Conservation (phyloP, 2,329 filamentous ascomycete species). For the Pyrenophora teres region DNA sequence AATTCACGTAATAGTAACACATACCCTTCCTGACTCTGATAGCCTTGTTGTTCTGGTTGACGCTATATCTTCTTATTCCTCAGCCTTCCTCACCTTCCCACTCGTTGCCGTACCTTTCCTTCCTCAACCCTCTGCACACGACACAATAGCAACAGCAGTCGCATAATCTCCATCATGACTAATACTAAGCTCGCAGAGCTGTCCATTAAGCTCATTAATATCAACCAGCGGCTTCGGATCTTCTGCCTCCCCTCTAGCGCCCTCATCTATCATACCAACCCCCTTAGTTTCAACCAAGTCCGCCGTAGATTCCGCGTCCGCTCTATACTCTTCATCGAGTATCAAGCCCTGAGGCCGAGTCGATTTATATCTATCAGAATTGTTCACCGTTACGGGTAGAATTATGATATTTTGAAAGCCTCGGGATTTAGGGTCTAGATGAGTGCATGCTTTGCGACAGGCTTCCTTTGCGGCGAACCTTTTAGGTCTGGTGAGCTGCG, state of each 20-base stretch:
- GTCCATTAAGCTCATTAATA: conserved; percentile 38
- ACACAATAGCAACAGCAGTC: conserved; percentile 68
- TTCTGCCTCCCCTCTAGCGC: conserved; percentile 4
- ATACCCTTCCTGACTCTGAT: too few relatives aligned
- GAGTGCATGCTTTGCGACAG: conserved; percentile 51
- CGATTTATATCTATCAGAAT: conserved; percentile 17
- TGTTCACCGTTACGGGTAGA: conserved; percentile 22
- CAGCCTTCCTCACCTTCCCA: not conserved
- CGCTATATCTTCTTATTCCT: too few relatives aligned
- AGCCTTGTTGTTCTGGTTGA: too few relatives aligned
- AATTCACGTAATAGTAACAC: too few relatives aligned
- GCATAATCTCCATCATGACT: conserved; percentile 88
- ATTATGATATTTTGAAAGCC: conserved; percentile 50
- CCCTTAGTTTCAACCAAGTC: not conserved
- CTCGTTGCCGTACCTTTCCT: too few relatives aligned
- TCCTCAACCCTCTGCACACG: conserved; percentile 12
- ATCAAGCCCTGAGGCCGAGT: conserved; percentile 34
- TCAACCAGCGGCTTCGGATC: not conserved
- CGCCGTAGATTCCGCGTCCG: not conserved
- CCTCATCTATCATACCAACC: not conserved
- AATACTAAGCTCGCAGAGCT: conserved; percentile 74
- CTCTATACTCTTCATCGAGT: conserved; percentile 20
- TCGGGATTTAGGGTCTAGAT: conserved; percentile 24
- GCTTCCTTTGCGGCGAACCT: conserved; percentile 60
- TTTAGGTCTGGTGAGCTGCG: conserved; percentile 7